Base-by-base conservation (phyloP, 129 eudicot species). In the Centella asiatica region DNA sequence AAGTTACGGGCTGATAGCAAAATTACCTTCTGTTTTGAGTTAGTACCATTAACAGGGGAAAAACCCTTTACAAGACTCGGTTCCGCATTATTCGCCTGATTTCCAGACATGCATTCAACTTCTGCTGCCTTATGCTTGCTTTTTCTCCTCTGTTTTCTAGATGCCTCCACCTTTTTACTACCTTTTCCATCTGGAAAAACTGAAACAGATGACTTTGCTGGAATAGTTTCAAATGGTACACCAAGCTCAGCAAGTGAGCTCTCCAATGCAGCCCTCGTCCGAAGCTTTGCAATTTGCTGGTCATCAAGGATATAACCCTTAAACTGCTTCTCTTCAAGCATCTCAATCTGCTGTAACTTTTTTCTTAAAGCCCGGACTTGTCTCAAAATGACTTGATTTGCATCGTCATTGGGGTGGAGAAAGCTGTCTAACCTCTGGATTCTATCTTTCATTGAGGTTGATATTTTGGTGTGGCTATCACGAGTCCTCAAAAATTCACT, bases 271-370 rank as follows among this genome's bases (percentile, higher is more conserved):
- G 83, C 34, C 61, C 82, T 72, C 29, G 76, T 80, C 49, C 76
- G 86, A 62, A 93, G 81, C 79, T 93, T 93, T 3, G 84, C 77
- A 33, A 85, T 76, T 68, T 93, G 99, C 73, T 93, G 99, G 66
- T 83, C 83, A 80, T 93, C 99, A n/a, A 93, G 96, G 61, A 52
- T 66, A 76, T 85, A 85, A n/a, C 99, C 99, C 72, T 76, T 82
- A 23, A 77, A 73, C 27, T 44, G 89, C 67, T 93, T 93, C 57
- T 79, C 95, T 74, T 93, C 99, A 36, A 93, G 87, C 70, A 93
- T 79, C 76, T 93, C 96, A 76, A 93, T 82, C 77, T 93, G 99
- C 62, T 93, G 99, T 77, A 93, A 52, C 65, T 93, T 93, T 69
- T 88, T 93, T 68, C 80, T 72, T 64, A 93, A 62, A 24, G 88